A percentile compares a stretch with the other conserved stretches of the same genome.
Conservation (phyloP, 108 stramenopile species). For the Chaetoceros tenuissimus region DNA sequence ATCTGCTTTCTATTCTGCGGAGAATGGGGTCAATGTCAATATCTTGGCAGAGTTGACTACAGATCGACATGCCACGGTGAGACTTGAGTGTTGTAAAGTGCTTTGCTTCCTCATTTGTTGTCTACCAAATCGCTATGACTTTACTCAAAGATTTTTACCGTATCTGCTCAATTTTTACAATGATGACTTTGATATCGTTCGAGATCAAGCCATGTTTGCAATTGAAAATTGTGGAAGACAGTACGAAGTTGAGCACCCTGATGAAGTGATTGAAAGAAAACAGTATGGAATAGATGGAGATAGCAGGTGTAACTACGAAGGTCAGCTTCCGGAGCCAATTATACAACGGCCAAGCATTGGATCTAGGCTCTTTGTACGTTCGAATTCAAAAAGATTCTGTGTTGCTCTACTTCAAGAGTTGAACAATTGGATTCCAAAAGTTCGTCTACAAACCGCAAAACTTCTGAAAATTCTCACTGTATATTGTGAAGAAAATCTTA, state of each 20-base stretch:
- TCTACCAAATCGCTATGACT: constrained; percentile 70
- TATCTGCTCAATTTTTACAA: constrained; percentile 58
- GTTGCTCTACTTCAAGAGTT: constrained; percentile 58
- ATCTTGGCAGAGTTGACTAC: constrained; percentile 37
- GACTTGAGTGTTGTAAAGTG: constrained; percentile 36
- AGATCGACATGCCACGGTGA: constrained; percentile 38
- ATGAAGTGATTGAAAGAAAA: constrained; percentile 55
- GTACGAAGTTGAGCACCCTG: constrained; percentile 58
- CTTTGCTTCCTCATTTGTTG: constrained; percentile 44
- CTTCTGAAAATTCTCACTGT: constrained; percentile 30
- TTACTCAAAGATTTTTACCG: constrained; percentile 68
- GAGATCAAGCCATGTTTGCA: constrained; percentile 18
- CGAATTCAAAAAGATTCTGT: constrained; percentile 54
- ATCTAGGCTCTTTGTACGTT: constrained; percentile 58
- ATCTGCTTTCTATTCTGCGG: constrained; percentile 34
- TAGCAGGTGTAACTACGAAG: constrained; percentile 33
- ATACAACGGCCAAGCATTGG: constrained; percentile 52
- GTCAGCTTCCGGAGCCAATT: constrained; percentile 50
- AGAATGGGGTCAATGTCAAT: constrained; percentile 15
- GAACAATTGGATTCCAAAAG: constrained; percentile 35
- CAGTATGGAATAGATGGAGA: constrained; percentile 77
- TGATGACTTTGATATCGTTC: constrained; percentile 22
- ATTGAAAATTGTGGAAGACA: constrained; percentile 49
- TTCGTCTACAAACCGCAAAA: constrained; percentile 23
- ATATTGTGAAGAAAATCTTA: constrained; percentile 52